Conservation (phyloP, 805 yeast genomes). For the Nakazawaea molendinolei region DNA sequence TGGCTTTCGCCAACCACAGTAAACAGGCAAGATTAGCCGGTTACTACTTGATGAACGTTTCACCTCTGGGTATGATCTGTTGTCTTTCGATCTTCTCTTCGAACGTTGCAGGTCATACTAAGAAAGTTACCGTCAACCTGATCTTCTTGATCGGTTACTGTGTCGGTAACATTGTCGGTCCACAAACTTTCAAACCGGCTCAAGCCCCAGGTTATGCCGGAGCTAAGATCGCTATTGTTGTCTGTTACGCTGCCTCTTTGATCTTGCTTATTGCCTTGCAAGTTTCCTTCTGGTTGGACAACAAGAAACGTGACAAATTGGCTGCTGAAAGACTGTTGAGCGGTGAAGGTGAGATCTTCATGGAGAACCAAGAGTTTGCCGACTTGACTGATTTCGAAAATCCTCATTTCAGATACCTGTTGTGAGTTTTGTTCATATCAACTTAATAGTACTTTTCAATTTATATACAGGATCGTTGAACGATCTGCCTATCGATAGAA, state of each 20-base stretch:
- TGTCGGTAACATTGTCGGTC: no score
- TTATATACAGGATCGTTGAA: no score
- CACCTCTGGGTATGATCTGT: slow-evolving; percentile 22
- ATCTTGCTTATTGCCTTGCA: slow-evolving; percentile 25
- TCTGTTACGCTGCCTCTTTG: slow-evolving; percentile 36
- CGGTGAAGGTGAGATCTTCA: no score
- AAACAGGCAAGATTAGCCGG: slow-evolving; percentile 25
- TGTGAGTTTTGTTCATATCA: no score
- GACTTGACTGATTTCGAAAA: slow-evolving; percentile 31
- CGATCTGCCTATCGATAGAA: no score
- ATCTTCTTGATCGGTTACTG: no score
- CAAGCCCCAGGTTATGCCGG: slow-evolving; percentile 52
- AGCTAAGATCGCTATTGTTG: slow-evolving; percentile 47
- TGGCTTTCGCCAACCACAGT: slow-evolving; percentile 21
- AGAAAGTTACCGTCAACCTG: no score
- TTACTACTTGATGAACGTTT: slow-evolving; percentile 19
- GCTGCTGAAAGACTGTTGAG: no score
- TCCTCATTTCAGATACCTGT: slow-evolving; percentile 28
- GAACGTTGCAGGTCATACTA: no score
- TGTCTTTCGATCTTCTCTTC: slow-evolving; percentile 17
- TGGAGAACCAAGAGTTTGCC: slow-evolving; percentile 31
- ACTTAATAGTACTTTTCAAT: no score
- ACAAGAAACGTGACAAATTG: no score
- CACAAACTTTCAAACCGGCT: slow-evolving; percentile 43
- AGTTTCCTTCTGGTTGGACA: slow-evolving; percentile 20